Evolutionary conservation across 2,329 filamentous ascomycete genomes (phyloP).

Genomic region (Sclerotinia nivalis): DNA sequence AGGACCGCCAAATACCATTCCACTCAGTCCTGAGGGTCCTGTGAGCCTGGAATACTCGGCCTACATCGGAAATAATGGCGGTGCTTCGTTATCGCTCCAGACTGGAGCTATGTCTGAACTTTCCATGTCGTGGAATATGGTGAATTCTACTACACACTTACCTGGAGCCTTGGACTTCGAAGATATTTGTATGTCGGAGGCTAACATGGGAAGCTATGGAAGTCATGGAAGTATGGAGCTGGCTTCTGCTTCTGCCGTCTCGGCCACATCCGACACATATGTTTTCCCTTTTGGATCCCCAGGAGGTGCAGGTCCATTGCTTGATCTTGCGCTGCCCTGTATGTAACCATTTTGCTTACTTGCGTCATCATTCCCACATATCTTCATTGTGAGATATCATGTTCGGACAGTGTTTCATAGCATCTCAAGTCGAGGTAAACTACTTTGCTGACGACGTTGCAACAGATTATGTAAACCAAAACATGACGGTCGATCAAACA

Average conservation of each 20-base stretch:
- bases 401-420: neutral
- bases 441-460: conserved; percentile 17
- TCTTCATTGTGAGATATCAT: neutral
- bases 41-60: conserved; percentile 1
- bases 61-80: conserved; percentile 15
- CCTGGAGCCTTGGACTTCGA: conserved; percentile 28
- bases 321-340: conserved; percentile 33
- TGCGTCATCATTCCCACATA: neutral
- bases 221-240: conserved; percentile 35
- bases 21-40: conserved; percentile 16
- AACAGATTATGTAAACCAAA: conserved; percentile 21
- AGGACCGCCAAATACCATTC: neutral
- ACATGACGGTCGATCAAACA: conserved; percentile 9
- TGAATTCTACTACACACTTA: conserved; percentile 21
- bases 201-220: conserved; percentile 28
- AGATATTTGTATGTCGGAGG: conserved; percentile 30
- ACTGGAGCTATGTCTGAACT: conserved; percentile 23
- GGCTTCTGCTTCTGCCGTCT: conserved; percentile 30
- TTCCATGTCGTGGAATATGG: conserved; percentile 30
- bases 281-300: conserved; percentile 30
- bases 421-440: neutral
- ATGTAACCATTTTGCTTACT: conserved; percentile 23
- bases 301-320: conserved; percentile 23
- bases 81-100: conserved; percentile 21
- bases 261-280: conserved; percentile 34